Conservation (phyloP, 257 asterid genomes). For the Salvia miltiorrhiza region DNA sequence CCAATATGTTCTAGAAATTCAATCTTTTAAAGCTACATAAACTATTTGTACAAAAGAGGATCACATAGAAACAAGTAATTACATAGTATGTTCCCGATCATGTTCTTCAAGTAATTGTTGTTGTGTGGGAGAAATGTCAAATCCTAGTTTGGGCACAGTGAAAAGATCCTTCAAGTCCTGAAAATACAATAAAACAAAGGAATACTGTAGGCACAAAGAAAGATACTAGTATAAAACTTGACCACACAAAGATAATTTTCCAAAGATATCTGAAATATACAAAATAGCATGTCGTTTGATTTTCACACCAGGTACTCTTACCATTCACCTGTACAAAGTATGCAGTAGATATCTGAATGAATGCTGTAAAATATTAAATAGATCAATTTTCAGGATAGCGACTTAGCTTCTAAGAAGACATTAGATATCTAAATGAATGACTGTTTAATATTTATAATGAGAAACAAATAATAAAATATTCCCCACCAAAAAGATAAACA, state of each 20-base stretch:
- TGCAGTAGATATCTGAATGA: no score
- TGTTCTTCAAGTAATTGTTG: conserved; percentile 90
- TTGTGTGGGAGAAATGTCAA: conserved; percentile 82
- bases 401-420: neutral
- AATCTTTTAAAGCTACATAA: neutral
- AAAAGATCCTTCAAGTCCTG: conserved; percentile 91
- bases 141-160: conserved; percentile 74
- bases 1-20: neutral
- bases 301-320: neutral
- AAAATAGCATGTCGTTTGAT: neutral
- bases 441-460: no score
- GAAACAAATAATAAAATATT: neutral
- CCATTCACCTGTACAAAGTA: neutral
- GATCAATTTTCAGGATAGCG: neutral
- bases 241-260: neutral
- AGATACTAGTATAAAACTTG: neutral
- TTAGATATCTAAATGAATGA: no score
- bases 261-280: neutral
- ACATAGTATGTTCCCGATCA: conserved; percentile 75
- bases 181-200: conserved; percentile 14
- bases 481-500: neutral
- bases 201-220: neutral
- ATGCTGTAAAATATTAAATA: neutral
- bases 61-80: conserved; percentile 16
- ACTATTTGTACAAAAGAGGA: neutral